Conservation (phyloP, 176 grass and related monocot genomes). For the Areca catechu region DNA sequence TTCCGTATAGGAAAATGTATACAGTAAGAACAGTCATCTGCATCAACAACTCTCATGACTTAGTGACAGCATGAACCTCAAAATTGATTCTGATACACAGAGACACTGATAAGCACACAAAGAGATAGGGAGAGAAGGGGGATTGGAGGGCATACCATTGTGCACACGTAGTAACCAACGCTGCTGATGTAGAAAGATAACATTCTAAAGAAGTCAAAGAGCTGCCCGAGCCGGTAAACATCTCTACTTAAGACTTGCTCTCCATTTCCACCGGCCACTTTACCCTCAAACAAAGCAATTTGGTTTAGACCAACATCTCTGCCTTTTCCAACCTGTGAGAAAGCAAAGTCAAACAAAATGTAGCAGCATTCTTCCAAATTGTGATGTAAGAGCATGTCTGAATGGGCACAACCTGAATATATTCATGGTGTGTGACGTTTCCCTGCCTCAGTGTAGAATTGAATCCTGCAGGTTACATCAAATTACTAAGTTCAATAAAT, state of each 20-base stretch:
- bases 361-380: no score
- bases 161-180: conserved; percentile 92
- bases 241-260: conserved; percentile 95
- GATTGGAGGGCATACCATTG: conserved; percentile 42
- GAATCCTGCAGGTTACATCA: conserved; percentile 49
- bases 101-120: neutral
- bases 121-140: neutral
- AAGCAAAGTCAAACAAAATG: neutral
- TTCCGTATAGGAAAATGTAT: conserved; percentile 43
- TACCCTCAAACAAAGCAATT: conserved; percentile 93
- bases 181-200: conserved; percentile 94
- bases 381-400: no score
- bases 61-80: no score
- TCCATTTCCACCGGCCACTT: conserved; percentile 93
- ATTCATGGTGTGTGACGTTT: conserved; percentile 97
- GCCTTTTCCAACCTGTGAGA: conserved; percentile 78
- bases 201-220: conserved; percentile 99
- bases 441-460: conserved; percentile 96
- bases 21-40: conserved; percentile 47
- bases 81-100: neutral
- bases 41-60: conserved; percentile 3
- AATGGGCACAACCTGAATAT: conserved; percentile 63
- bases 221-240: conserved; percentile 79
- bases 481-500: no score
- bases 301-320: conserved; percentile 96